Percentiles rank a stretch among this genome's conserved stretches.
Conservation (phyloP, 257 asterid genomes). For the Perilla frutescens region DNA sequence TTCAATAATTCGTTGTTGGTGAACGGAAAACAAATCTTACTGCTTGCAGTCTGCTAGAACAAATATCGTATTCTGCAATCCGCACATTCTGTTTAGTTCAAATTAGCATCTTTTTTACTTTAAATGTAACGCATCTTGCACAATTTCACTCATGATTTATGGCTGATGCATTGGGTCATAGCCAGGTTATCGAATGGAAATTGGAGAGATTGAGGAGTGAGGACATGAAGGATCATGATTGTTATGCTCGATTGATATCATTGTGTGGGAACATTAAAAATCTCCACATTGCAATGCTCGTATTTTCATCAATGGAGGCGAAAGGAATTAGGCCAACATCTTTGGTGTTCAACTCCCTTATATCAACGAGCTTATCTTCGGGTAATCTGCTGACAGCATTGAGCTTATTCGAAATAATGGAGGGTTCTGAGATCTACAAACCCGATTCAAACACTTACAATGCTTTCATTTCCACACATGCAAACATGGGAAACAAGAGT, state of each 20-base stretch:
- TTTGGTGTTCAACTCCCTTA: conserved; percentile 48
- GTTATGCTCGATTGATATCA: conserved; percentile 43
- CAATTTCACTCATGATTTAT: not conserved
- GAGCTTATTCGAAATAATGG: conserved; percentile 63
- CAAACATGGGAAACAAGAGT: conserved; percentile 48
- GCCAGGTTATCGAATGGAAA: conserved; percentile 62
- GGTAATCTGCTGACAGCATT: conserved; percentile 50
- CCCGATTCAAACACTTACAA: conserved; percentile 49
- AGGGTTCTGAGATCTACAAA: conserved; percentile 42
- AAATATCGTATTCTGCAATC: not conserved
- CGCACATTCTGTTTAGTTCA: not conserved
- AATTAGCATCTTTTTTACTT: not conserved
- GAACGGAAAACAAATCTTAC: too few species aligned
- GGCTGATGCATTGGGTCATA: conserved; percentile 20
- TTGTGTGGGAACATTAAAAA: conserved; percentile 49
- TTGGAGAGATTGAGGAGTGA: conserved; percentile 47
- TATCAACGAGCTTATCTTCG: conserved; percentile 54
- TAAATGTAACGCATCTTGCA: conserved; percentile 13
- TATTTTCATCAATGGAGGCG: conserved; percentile 59
- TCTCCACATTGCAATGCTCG: conserved; percentile 47
- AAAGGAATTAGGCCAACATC: conserved; percentile 50
- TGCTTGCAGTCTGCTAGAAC: not conserved
- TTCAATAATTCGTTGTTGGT: not conserved
- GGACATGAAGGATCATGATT: conserved; percentile 34
- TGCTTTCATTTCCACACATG: conserved; percentile 50